phyloP scores from a whole-genome alignment of 768 basidiomycete species.

The Russula abietina region DNA sequence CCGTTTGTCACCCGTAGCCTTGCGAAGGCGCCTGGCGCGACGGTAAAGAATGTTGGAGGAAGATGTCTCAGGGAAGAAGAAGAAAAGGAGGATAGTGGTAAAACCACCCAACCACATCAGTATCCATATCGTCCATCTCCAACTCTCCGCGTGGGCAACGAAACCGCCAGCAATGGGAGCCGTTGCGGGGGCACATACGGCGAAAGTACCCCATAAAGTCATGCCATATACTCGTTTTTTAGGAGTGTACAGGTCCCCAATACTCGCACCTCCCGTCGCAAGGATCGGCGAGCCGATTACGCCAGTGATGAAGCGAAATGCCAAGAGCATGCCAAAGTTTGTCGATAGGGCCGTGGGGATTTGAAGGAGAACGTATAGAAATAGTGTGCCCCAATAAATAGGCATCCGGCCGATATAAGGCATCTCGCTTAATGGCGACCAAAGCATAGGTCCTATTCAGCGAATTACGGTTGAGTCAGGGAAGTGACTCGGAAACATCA shows the following conservation, averaged over 20 bases:
- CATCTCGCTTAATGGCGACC: conserved; percentile 33
- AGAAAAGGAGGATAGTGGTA: conserved; percentile 28
- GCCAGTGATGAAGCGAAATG: conserved; percentile 35
- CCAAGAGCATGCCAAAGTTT: conserved; percentile 32
- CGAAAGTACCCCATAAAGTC: conserved; percentile 29
- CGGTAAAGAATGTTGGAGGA: conserved; percentile 31
- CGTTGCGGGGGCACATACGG: conserved; percentile 29
- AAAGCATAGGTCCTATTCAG: conserved; percentile 24
- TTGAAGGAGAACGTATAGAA: conserved; percentile 32
- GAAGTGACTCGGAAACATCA: not conserved
- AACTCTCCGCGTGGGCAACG: conserved; percentile 30
- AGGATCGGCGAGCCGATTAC: conserved; percentile 34
- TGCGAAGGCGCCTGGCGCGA: conserved; percentile 32
- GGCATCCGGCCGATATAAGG: conserved; percentile 33
- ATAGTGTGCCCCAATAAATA: conserved; percentile 32
- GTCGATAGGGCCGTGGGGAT: conserved; percentile 34
- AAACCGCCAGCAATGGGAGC: conserved; percentile 35
- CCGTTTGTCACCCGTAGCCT: conserved; percentile 30
- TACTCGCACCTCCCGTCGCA: conserved; percentile 32
- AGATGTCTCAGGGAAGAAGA: conserved; percentile 33
- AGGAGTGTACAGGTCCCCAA: conserved; percentile 28
- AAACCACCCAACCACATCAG: conserved; percentile 32
- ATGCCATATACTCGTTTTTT: conserved; percentile 28
- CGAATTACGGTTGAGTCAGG: conserved; percentile 23
- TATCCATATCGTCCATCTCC: conserved; percentile 35